Evolutionary conservation across 2,329 filamentous ascomycete genomes (phyloP).

Genomic region (Podosphaera fusca): DNA sequence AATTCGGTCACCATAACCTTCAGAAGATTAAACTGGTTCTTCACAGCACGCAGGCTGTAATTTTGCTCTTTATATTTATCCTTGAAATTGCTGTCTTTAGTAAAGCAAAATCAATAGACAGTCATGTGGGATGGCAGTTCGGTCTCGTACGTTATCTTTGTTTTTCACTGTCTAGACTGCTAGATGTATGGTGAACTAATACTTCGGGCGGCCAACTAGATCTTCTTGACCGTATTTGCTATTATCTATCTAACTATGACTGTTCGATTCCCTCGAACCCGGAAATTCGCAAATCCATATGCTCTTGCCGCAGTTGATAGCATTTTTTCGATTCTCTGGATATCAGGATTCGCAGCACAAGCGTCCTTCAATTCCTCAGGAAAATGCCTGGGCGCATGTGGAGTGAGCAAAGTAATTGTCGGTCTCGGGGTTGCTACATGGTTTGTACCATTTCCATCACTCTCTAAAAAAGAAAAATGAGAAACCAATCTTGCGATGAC

Average conservation of each 20-base stretch:
- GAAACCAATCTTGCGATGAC: neutral
- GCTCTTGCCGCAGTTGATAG: conserved; percentile 35
- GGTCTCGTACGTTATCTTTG: conserved; percentile 28
- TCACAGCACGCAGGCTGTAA: conserved; percentile 30
- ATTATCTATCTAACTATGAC: conserved; percentile 43
- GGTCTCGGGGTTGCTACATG: conserved; percentile 37
- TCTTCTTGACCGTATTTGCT: conserved; percentile 38
- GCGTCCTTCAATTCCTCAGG: conserved; percentile 36
- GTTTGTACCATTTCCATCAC: conserved; percentile 20
- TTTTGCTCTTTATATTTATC: conserved; percentile 32
- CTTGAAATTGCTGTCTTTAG: conserved; percentile 37
- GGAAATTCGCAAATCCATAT: conserved; percentile 36
- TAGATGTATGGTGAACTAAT: neutral
- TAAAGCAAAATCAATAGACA: conserved; percentile 26
- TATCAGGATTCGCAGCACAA: conserved; percentile 42
- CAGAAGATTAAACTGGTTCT: conserved; percentile 27
- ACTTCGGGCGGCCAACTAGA: conserved; percentile 20
- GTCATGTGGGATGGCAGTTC: conserved; percentile 39
- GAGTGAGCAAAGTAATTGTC: conserved; percentile 38
- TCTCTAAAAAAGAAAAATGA: neutral
- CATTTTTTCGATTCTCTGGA: conserved; percentile 37
- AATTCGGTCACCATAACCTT: conserved; percentile 14
- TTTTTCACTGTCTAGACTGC: neutral
- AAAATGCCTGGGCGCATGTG: conserved; percentile 31
- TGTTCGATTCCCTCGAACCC: conserved; percentile 37